These are phyloP conservation scores for Puccinia novopanici DNA, from an alignment of 1,284 basidiomycete genomes.

Conservation along the genomic window DNA sequence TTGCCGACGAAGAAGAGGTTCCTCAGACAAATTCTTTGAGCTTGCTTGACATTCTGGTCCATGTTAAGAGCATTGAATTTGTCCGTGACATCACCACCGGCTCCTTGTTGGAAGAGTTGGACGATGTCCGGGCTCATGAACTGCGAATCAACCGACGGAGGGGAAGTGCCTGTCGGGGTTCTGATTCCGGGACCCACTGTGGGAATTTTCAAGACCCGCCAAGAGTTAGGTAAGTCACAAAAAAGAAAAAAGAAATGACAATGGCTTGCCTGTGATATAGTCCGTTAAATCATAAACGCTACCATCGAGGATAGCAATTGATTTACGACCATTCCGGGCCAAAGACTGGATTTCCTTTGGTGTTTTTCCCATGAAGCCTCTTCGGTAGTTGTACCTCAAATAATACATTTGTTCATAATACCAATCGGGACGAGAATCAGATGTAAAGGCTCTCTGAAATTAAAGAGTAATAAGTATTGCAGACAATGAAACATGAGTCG, in stretches of 20 bases:
- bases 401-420: slow-evolving; percentile 74
- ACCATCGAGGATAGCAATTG: slow-evolving; percentile 78
- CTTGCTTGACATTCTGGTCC: slow-evolving; percentile 68
- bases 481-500: slow-evolving; percentile 57
- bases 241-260: slow-evolving; percentile 61
- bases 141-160: slow-evolving; percentile 64
- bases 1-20: slow-evolving; percentile 90
- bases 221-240: too few species aligned
- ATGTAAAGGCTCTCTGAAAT: slow-evolving; percentile 62
- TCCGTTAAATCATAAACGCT: slow-evolving; percentile 84
- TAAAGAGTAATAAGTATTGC: slow-evolving; percentile 51
- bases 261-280: slow-evolving; percentile 67
- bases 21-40: slow-evolving; percentile 83
- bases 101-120: slow-evolving; percentile 76
- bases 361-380: slow-evolving; percentile 86
- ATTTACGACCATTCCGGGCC: slow-evolving; percentile 66
- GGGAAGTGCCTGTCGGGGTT: slow-evolving; percentile 69
- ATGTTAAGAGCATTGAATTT: slow-evolving; percentile 70
- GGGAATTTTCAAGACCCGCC: slow-evolving; percentile 2
- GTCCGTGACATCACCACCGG: slow-evolving; percentile 83
- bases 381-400: slow-evolving; percentile 80
- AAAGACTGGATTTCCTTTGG: slow-evolving; percentile 74
- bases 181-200: slow-evolving; percentile 58
- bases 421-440: slow-evolving; percentile 93
- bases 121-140: slow-evolving; percentile 80